phyloP scores from a whole-genome alignment of 371 early-diverging fungal species.

The Zychaea mexicana region DNA sequence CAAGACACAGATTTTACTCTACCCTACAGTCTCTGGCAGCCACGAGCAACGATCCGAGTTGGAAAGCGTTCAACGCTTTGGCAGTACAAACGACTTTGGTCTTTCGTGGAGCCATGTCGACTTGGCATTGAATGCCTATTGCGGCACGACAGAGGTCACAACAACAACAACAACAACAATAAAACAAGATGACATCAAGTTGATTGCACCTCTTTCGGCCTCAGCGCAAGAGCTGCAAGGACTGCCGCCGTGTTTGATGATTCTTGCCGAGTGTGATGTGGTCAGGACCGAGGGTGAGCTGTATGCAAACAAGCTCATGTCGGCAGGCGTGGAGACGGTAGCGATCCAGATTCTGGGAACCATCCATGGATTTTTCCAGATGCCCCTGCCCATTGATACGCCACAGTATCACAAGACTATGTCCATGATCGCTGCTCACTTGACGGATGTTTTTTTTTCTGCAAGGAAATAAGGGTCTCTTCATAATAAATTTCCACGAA shows the following conservation, averaged over 20 bases:
- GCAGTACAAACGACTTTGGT: conserved; percentile 10
- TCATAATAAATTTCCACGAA: no score
- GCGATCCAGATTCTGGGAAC: conserved; percentile 19
- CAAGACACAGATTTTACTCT: conserved; percentile 29
- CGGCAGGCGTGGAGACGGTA: conserved; percentile 28
- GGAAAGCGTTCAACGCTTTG: conserved; percentile 23
- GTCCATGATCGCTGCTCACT: conserved; percentile 1
- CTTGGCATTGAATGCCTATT: conserved; percentile 20
- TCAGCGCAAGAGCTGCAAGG: conserved; percentile 24
- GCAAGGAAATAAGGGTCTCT: background rate
- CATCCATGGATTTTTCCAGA: conserved; percentile 8
- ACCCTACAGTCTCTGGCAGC: conserved; percentile 23
- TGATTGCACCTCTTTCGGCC: conserved; percentile 20
- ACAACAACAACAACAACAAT: no score
- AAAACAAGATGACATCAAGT: no score
- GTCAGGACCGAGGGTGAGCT: conserved; percentile 38
- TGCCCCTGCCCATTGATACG: background rate
- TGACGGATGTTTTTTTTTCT: background rate
- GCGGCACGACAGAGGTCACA: background rate
- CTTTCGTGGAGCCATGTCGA: conserved; percentile 16
- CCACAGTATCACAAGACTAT: background rate
- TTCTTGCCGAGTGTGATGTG: conserved; percentile 35
- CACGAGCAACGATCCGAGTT: conserved; percentile 11
- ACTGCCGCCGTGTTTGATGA: conserved; percentile 31
- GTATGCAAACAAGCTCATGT: conserved; percentile 20